Conservation (phyloP, 225 moss, liverwort and hornwort species). For the Takakia lepidozioides region DNA sequence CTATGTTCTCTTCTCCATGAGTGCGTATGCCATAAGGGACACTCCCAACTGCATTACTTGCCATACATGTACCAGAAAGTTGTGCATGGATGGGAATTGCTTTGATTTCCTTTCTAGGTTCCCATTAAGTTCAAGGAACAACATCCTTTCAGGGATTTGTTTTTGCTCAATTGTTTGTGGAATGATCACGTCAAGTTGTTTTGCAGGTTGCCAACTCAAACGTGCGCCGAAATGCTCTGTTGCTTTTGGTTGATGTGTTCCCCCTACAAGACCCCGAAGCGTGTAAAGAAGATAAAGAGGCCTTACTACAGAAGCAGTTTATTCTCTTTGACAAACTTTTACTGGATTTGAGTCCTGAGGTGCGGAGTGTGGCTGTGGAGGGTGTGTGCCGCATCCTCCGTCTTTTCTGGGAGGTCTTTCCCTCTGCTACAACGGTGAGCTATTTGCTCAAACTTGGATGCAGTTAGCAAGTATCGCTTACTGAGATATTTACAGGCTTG, state of each 20-base stretch:
- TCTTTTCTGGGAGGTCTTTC: constrained; percentile 49
- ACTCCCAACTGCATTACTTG: too few relatives aligned
- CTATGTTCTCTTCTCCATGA: too few relatives aligned
- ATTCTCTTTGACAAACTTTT: constrained; percentile 32
- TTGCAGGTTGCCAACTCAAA: constrained; percentile 48
- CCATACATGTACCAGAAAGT: too few relatives aligned
- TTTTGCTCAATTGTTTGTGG: too few relatives aligned
- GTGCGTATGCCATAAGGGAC: too few relatives aligned
- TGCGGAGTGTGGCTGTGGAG: constrained; percentile 41
- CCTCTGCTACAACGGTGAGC: constrained; percentile 24
- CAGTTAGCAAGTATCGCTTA: too few relatives aligned
- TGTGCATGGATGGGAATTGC: too few relatives aligned
- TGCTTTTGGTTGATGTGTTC: constrained; percentile 43
- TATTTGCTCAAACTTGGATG: neutral
- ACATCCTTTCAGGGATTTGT: too few relatives aligned
- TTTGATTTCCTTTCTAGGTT: too few relatives aligned
- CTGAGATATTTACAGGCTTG: too few relatives aligned
- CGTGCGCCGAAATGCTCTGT: constrained; percentile 43
- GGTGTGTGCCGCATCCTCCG: constrained; percentile 45
- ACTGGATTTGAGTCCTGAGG: constrained; percentile 42
- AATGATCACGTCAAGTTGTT: too few relatives aligned
- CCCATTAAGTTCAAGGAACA: too few relatives aligned
- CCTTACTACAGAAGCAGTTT: constrained; percentile 38
- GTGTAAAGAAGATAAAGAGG: constrained; percentile 48
- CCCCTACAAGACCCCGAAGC: constrained; percentile 49